Evolutionary conservation across 352 stramenopile genomes (phyloP).

Genomic region (Globisporangium yorkense): DNA sequence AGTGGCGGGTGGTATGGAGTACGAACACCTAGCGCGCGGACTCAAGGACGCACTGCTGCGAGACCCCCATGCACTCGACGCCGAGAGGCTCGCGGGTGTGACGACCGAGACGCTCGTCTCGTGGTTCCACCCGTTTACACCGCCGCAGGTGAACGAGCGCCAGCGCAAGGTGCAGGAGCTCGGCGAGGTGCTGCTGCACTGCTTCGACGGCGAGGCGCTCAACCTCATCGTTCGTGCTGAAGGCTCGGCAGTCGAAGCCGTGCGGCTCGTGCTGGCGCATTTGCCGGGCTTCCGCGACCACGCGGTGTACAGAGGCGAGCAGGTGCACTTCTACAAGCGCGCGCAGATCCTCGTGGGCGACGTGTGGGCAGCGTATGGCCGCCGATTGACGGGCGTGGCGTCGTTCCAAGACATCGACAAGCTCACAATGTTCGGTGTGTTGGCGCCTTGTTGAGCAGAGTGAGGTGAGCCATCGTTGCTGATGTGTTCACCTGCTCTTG

Average conservation of each 20-base stretch:
- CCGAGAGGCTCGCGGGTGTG: conserved; percentile 33
- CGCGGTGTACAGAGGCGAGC: conserved; percentile 67
- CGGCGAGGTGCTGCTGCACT: conserved; percentile 37
- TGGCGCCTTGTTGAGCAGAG: background rate
- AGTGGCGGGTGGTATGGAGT: too few relatives aligned
- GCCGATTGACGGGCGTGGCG: conserved; percentile 28
- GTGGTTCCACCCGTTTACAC: conserved; percentile 63
- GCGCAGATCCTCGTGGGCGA: conserved; percentile 87
- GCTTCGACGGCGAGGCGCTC: conserved; percentile 39
- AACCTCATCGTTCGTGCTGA: conserved; percentile 50
- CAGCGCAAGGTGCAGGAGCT: conserved; percentile 56
- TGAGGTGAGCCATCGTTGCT: background rate
- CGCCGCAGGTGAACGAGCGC: conserved; percentile 56
- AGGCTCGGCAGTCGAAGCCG: conserved; percentile 47
- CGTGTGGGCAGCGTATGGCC: conserved; percentile 82
- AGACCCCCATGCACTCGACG: conserved; percentile 56
- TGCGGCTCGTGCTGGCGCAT: conserved; percentile 59
- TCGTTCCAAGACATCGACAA: conserved; percentile 81
- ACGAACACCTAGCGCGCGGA: conserved; percentile 74
- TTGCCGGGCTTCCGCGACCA: conserved; percentile 87
- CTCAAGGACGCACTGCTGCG: conserved; percentile 63
- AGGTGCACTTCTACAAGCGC: conserved; percentile 89
- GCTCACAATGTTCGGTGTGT: conserved; percentile 85
- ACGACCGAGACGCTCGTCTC: conserved; percentile 34
- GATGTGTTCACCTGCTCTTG: background rate